Evolutionary conservation across 2,329 filamentous ascomycete species (phyloP).

Genomic region (Botrytis medusae): DNA sequence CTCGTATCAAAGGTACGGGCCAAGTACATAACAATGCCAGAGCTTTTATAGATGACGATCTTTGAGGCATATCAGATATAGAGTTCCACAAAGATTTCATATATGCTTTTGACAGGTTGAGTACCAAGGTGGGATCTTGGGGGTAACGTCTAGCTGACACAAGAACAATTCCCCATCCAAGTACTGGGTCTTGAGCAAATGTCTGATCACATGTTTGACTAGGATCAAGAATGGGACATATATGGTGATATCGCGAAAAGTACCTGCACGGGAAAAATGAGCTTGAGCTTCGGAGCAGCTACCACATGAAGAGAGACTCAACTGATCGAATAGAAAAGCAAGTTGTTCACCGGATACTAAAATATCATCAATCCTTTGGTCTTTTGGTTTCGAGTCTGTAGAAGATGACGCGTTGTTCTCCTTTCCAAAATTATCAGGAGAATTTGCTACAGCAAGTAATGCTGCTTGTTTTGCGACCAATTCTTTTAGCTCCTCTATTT

Average conservation of each 20-base stretch:
- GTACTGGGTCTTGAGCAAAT: constrained; percentile 56
- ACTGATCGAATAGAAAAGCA: constrained; percentile 24
- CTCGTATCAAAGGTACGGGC: constrained; percentile 35
- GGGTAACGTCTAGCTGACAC: constrained; percentile 61
- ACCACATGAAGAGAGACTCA: constrained; percentile 22
- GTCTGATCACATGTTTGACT: constrained; percentile 55
- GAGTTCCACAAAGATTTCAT: constrained; percentile 30
- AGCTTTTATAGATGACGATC: constrained; percentile 31
- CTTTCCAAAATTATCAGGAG: constrained; percentile 51
- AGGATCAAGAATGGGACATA: constrained; percentile 61
- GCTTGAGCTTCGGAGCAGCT: constrained; percentile 34
- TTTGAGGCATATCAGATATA: constrained; percentile 29
- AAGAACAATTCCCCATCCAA: constrained; percentile 68
- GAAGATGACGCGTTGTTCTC: constrained; percentile 46
- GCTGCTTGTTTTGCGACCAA: constrained; percentile 21
- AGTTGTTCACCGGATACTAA: constrained; percentile 24
- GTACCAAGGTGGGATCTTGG: constrained; percentile 52
- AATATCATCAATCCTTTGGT: constrained; percentile 23
- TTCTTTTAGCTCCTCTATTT: constrained; percentile 53
- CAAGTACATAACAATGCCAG: constrained; percentile 37
- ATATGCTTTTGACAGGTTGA: constrained; percentile 24
- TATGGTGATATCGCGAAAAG: constrained; percentile 64
- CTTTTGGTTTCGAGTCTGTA: constrained; percentile 38
- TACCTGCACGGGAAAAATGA: constrained; percentile 46
- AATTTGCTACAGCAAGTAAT: constrained; percentile 40